Evolutionary conservation across 2,329 filamentous ascomycete species (phyloP).

Genomic region (Aspergillus novofumigatus): DNA sequence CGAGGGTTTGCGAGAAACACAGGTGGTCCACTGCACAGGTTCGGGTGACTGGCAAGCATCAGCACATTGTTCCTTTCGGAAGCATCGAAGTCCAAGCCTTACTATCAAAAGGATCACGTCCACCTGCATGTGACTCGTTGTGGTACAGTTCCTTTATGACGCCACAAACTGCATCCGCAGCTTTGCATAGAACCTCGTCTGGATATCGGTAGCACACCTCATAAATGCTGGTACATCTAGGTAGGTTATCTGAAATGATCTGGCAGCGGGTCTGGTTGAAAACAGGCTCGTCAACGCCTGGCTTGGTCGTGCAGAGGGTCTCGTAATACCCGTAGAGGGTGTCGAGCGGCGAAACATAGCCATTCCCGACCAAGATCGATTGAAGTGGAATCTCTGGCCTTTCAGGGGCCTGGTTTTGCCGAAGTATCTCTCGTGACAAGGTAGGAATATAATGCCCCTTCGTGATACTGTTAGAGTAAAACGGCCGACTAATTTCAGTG

Average conservation of each 20-base stretch:
- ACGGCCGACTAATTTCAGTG: slow-evolving; percentile 3
- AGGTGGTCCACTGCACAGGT: slow-evolving; percentile 10
- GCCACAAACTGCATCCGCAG: slow-evolving; percentile 10
- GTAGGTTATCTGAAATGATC: slow-evolving; percentile 43
- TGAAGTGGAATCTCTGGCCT: slow-evolving; percentile 40
- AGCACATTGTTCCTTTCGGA: background rate
- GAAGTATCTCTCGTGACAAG: slow-evolving; percentile 43
- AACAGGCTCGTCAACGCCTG: slow-evolving; percentile 38
- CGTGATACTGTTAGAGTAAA: background rate
- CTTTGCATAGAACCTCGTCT: slow-evolving; percentile 11
- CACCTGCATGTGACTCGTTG: slow-evolving; percentile 13
- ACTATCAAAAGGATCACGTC: slow-evolving; percentile 18
- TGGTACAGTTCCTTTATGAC: slow-evolving; percentile 11
- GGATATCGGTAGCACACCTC: slow-evolving; percentile 27
- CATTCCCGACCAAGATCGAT: slow-evolving; percentile 46
- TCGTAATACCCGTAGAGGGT: slow-evolving; percentile 44
- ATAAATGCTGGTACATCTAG: slow-evolving; percentile 41
- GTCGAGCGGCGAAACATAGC: slow-evolving; percentile 41
- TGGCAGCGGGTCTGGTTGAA: slow-evolving; percentile 46
- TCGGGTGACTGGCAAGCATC: slow-evolving; percentile 9
- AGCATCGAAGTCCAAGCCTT: background rate
- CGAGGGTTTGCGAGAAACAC: slow-evolving; percentile 10
- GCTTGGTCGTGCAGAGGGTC: slow-evolving; percentile 44
- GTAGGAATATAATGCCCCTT: slow-evolving; percentile 47
- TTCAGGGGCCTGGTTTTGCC: slow-evolving; percentile 40